Evolutionary conservation across 495 filamentous ascomycete genomes (phyloP), one percentile per base, ranked within the genome.

Genomic region (Clohesyomyces aquaticus): DNA sequence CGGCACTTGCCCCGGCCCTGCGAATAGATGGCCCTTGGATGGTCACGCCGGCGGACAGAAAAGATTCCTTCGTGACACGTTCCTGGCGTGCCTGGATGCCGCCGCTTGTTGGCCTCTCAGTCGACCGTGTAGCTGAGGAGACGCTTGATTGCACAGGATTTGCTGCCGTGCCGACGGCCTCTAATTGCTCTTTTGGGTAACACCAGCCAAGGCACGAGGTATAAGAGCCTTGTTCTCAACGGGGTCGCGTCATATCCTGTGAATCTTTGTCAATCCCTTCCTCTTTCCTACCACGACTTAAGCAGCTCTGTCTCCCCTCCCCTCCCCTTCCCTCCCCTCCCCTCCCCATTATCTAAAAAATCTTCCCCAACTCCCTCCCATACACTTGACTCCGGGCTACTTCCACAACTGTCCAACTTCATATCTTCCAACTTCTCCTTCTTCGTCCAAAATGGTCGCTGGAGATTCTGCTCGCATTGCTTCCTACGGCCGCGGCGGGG

Each of bases 401-500:
- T n/a, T n/a, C n/a, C n/a, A n/a, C n/a, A n/a, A n/a, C 41, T 41
- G 62, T 53, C 50, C 18, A 35, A 6, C 32, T 38, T 14, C 6
- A 14, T 6, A 38, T 14, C 32, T 38, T 14, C 6, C 6, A 38
- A 38, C 32, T 38, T 14, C 14, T 38, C 32, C 32, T 38, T 14
- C 32, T 38, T 38, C 32, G 14, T 6, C 6, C 32, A 38, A 14
- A 6, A 38, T 38, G 32, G 32, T 6, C 32, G 6, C 14, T 38
- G 32, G 32, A 38, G 32, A 38, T 38, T 38, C 32, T 22, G 29
- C 49, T 1, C 62, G 71, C 23, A 61, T 53, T 51, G 73, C 82
- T 42, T 83, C 81, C 3, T 77, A 83, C 64, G 82, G 82, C 66
- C 81, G 82, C 49, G 82, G 82, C 60, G 82, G 82, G 54, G 82